Evolutionary conservation across 768 basidiomycete genomes (phyloP).

Genomic region (Tricholoma matsutake): DNA sequence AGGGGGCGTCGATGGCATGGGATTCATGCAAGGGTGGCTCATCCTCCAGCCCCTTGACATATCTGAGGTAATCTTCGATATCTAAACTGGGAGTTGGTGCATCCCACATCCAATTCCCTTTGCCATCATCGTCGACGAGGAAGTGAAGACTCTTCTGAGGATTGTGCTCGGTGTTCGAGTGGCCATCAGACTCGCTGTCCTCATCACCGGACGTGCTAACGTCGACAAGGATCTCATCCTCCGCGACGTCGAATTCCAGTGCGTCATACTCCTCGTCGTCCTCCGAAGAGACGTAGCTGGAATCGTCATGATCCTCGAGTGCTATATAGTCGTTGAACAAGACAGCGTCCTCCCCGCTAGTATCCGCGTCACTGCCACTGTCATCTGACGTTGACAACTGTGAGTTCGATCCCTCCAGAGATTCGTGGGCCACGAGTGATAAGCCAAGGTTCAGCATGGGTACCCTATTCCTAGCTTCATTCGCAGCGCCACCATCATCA

Average conservation of each 20-base stretch:
- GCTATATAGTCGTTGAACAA: not conserved
- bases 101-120: not conserved
- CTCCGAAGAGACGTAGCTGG: not conserved
- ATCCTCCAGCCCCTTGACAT: not conserved
- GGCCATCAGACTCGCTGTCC: not conserved
- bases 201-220: not conserved
- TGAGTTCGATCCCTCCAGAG: not conserved
- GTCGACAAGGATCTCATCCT: not conserved
- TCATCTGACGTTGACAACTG: not conserved
- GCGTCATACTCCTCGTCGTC: not conserved
- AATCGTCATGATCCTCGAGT: not conserved
- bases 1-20: not conserved
- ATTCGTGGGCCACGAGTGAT: not conserved
- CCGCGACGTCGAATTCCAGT: not conserved
- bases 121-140: not conserved
- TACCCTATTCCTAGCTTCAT: not conserved
- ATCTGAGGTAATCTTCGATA: not conserved
- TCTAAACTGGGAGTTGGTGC: not conserved
- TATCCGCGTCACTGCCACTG: not conserved
- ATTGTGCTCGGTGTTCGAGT: not conserved
- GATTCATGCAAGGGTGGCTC: not conserved
- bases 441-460: not conserved
- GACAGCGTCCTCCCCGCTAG: not conserved
- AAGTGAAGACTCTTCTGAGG: not conserved
- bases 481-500: not conserved